phyloP scores from a whole-genome alignment of 768 basidiomycete genomes.

The Chlorophyllum brunneum region DNA sequence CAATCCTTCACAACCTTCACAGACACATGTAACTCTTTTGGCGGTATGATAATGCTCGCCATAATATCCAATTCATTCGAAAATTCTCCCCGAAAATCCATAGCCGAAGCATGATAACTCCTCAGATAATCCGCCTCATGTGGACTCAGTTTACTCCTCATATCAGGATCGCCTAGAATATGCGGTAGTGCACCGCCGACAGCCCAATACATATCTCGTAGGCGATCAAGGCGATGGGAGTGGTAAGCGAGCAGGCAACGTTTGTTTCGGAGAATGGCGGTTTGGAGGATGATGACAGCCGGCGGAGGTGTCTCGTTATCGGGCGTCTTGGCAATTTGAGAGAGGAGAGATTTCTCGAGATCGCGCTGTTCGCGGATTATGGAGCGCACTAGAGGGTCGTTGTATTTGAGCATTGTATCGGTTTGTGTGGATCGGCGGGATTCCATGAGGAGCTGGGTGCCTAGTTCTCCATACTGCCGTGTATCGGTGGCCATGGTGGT shows the following conservation, averaged over 20 bases:
- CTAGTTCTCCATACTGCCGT: constrained; percentile 80
- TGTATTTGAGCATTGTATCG: constrained; percentile 87
- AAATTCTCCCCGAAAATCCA: constrained; percentile 83
- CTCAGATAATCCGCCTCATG: constrained; percentile 67
- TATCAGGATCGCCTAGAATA: constrained; percentile 63
- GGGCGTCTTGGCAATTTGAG: constrained; percentile 30
- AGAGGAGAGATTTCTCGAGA: constrained; percentile 58
- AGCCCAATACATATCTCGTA: constrained; percentile 88
- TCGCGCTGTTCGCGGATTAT: constrained; percentile 90
- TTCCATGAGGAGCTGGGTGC: constrained; percentile 83
- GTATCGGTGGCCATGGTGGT: constrained; percentile 44
- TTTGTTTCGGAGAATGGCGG: constrained; percentile 88
- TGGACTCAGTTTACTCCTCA: constrained; percentile 58
- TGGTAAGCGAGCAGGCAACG: constrained; percentile 96
- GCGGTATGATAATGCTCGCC: constrained; percentile 76
- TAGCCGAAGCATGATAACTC: constrained; percentile 73
- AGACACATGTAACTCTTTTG: constrained; percentile 84
- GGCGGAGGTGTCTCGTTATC: constrained; percentile 37
- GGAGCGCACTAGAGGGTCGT: constrained; percentile 80
- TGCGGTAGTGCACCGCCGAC: constrained; percentile 85
- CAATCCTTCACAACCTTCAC: constrained; percentile 88
- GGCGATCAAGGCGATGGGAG: constrained; percentile 75
- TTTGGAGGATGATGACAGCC: constrained; percentile 80
- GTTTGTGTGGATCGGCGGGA: constrained; percentile 81
- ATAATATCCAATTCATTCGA: constrained; percentile 86